Percentiles rank a stretch among this genome's conserved stretches.
Evolutionary conservation across 345 rosid species (phyloP).

Genomic region (Corchorus capsularis): DNA sequence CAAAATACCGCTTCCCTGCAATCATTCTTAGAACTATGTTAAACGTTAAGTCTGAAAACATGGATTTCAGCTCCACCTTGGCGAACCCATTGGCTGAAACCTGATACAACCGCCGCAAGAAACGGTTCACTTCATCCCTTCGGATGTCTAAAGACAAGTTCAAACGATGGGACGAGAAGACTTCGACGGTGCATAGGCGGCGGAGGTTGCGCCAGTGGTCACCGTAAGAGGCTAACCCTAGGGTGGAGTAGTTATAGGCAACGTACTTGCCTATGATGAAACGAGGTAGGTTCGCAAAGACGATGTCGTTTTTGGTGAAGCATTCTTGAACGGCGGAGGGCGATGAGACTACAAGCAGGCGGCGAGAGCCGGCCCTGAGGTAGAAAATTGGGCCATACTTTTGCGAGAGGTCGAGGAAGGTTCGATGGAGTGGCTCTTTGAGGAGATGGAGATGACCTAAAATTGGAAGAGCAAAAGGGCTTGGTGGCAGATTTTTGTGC

Average conservation of each 20-base stretch:
- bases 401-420: neutral
- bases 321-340: neutral
- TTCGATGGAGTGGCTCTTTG: conserved; percentile 26
- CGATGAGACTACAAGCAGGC: neutral
- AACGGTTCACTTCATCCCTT: neutral
- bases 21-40: neutral
- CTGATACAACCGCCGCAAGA: neutral
- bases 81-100: neutral
- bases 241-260: neutral
- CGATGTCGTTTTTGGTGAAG: neutral
- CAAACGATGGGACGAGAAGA: neutral
- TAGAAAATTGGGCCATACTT: neutral
- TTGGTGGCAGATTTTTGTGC: conserved; percentile 44
- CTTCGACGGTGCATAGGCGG: neutral
- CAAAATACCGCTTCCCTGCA: conserved; percentile 23
- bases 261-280: neutral
- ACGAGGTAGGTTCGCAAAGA: conserved; percentile 10
- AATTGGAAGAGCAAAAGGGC: conserved; percentile 49
- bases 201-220: conserved; percentile 13
- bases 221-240: neutral
- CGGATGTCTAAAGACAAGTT: neutral
- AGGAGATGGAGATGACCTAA: conserved; percentile 58
- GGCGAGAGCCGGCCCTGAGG: neutral
- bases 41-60: conserved; percentile 6
- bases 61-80: neutral